phyloP scores from a whole-genome alignment of 495 filamentous ascomycete genomes.

The Penicillium diatomitis region DNA sequence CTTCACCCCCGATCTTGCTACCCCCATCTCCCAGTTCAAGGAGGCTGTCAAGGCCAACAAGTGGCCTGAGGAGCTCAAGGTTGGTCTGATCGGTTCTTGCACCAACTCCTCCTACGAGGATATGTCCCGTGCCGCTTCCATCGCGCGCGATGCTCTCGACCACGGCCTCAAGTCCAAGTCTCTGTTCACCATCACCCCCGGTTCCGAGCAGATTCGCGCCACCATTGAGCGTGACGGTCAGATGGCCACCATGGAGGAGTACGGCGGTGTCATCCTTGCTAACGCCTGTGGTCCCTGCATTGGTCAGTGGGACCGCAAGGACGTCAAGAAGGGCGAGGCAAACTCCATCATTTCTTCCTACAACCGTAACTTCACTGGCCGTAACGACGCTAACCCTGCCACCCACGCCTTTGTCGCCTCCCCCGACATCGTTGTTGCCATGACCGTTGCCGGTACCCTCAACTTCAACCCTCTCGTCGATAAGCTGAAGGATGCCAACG shows the following conservation, averaged over 20 bases:
- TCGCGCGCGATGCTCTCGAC: constrained; percentile 87
- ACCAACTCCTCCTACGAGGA: constrained; percentile 99
- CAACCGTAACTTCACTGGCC: constrained; percentile 99
- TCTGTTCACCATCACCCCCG: constrained; percentile 89
- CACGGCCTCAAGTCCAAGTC: constrained; percentile 93
- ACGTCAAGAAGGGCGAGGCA: constrained; percentile 92
- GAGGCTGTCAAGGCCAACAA: constrained; percentile 86
- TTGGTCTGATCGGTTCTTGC: constrained; percentile 89
- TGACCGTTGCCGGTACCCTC: constrained; percentile 82
- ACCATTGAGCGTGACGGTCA: constrained; percentile 94
- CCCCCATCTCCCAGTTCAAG: constrained; percentile 95
- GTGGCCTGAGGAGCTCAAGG: constrained; percentile 97
- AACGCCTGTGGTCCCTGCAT: constrained; percentile 87
- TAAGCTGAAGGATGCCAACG: constrained; percentile 88
- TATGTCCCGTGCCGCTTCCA: constrained; percentile 91
- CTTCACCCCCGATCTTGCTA: constrained; percentile 98
- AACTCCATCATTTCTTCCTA: constrained; percentile 96
- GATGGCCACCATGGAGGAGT: constrained; percentile 93
- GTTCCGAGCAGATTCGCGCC: constrained; percentile 95
- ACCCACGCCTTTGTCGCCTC: constrained; percentile 98
- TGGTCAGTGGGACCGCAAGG: constrained; percentile 86
- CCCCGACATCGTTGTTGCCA: constrained; percentile 90
- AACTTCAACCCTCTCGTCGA: constrained; percentile 98
- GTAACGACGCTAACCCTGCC: constrained; percentile 97
- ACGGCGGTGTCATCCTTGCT: constrained; percentile 90